Conservation (phyloP, 306 rosid species). For the Medicago lupulina region DNA sequence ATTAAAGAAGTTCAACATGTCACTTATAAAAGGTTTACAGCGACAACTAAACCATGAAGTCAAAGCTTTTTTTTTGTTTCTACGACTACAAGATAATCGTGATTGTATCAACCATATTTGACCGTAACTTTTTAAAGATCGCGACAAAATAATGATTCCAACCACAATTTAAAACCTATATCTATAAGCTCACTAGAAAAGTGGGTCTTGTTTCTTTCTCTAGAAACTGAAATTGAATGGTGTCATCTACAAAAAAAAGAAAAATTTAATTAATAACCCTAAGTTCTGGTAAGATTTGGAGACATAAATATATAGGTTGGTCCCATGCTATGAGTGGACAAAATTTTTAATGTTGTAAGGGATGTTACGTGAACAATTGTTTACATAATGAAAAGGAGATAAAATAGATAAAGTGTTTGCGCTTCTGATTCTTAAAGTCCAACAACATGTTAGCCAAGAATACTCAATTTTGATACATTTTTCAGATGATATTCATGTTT, state of each 20-base stretch:
- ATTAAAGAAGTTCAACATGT: background rate
- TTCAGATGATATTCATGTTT: conserved; percentile 32
- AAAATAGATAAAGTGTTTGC: background rate
- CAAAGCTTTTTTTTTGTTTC: background rate
- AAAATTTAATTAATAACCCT: background rate
- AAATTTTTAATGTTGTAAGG: conserved; percentile 11
- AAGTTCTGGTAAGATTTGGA: conserved; percentile 1
- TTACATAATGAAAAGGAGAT: conserved; percentile 30
- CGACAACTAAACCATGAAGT: background rate
- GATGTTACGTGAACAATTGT: conserved; percentile 6
- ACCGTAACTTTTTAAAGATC: background rate
- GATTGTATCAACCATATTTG: background rate
- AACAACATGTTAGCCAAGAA: conserved; percentile 14
- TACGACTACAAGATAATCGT: fast-evolving
- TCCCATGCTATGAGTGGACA: background rate
- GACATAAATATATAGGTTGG: conserved; percentile 28
- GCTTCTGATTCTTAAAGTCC: conserved; percentile 22
- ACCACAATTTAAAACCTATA: background rate
- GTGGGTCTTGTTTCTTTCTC: background rate
- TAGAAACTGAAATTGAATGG: background rate
- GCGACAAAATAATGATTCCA: background rate
- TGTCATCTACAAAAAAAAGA: background rate
- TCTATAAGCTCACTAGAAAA: conserved; percentile 22
- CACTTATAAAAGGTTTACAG: background rate
- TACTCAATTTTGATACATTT: conserved; percentile 2